Evolutionary conservation across 441 rosid genomes (phyloP).

Genomic region (Codiaeum variegatum): DNA sequence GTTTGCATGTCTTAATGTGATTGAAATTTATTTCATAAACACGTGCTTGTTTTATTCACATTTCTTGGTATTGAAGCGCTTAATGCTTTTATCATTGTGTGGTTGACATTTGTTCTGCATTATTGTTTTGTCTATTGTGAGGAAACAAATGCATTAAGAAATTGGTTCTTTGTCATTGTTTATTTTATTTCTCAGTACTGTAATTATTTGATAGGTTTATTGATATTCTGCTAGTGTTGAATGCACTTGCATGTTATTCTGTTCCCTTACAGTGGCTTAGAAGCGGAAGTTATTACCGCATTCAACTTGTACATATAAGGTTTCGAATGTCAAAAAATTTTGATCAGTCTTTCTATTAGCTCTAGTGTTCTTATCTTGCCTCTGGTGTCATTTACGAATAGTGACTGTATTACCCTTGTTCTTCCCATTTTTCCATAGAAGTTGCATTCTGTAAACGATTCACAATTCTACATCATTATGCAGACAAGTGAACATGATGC

Average conservation of each 20-base stretch:
- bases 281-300: not conserved
- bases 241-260: not conserved
- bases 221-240: not conserved
- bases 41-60: too few species aligned
- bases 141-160: not conserved
- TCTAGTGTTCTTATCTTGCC: not conserved
- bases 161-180: not conserved
- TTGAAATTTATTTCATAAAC: conserved; percentile 1
- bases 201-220: not conserved
- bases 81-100: not conserved
- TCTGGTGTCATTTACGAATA: not conserved
- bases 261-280: not conserved
- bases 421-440: not conserved
- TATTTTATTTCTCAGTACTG: not conserved
- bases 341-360: not conserved
- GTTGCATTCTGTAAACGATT: conserved; percentile 3
- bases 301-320: not conserved
- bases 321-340: not conserved
- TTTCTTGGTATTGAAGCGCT: not conserved
- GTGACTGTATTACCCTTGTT: not conserved
- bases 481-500: conserved; percentile 54
- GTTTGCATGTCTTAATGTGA: conserved; percentile 33
- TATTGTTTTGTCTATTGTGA: not conserved
- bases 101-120: not conserved
- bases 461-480: conserved; percentile 20